phyloP scores from a whole-genome alignment of 768 basidiomycete species.

The Daedaleopsis sinensis region DNA sequence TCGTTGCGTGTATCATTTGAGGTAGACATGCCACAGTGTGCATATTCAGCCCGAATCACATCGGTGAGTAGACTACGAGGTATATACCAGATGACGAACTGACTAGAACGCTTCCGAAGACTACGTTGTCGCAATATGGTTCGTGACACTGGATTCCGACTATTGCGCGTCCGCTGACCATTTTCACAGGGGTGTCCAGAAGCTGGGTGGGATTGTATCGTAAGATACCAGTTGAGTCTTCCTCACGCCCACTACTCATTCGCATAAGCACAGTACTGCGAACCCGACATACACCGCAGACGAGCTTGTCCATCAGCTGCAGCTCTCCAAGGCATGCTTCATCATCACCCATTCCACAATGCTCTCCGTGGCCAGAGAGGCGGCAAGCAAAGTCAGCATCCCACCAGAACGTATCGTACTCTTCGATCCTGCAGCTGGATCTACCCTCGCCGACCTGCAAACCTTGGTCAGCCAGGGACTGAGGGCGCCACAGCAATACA shows the following conservation, averaged over 20 bases:
- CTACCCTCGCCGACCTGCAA: conserved; percentile 22
- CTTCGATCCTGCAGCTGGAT: conserved; percentile 22
- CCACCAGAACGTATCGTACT: conserved; percentile 47
- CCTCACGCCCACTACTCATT: not conserved
- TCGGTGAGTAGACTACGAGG: not conserved
- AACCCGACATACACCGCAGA: conserved; percentile 62
- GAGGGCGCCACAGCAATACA: conserved; percentile 18
- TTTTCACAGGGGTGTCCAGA: conserved; percentile 28
- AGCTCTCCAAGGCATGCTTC: conserved; percentile 47
- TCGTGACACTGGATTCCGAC: not conserved
- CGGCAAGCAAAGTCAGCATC: conserved; percentile 44
- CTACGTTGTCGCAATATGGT: conserved; percentile 1
- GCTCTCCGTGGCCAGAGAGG: conserved; percentile 46
- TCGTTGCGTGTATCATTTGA: conserved; percentile 26
- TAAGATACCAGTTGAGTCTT: conserved; percentile 4
- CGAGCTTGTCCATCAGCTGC: conserved; percentile 62
- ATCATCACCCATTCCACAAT: conserved; percentile 52
- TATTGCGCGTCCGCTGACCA: conserved; percentile 9
- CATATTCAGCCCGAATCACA: conserved; percentile 15
- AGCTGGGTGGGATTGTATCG: conserved; percentile 29
- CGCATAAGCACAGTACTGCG: conserved; percentile 43
- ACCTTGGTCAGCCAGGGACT: conserved; percentile 26
- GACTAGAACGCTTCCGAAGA: not conserved
- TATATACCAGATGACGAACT: not conserved
- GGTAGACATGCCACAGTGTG: not conserved